Percentiles rank a stretch among this genome's conserved stretches.
phyloP scores from a whole-genome alignment of 2,329 filamentous ascomycete genomes.

The Ascochyta koolunga region DNA sequence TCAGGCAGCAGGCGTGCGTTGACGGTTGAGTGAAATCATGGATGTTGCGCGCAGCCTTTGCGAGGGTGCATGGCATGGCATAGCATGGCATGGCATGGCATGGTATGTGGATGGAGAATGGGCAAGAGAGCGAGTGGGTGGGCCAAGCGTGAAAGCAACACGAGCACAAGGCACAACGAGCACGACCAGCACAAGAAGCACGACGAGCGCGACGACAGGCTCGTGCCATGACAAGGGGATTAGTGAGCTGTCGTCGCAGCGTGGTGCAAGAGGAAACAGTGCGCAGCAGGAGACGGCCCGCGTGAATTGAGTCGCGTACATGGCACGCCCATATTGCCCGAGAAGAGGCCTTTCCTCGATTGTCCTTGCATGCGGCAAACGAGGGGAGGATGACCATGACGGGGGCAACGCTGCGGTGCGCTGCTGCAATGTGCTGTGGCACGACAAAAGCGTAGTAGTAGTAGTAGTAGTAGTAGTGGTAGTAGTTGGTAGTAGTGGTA shows the following conservation, averaged over 20 bases:
- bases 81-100: too few relatives aligned
- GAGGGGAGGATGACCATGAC: neutral
- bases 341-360: conserved; percentile 13
- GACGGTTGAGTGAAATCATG: neutral
- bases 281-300: conserved; percentile 25
- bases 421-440: conserved; percentile 9
- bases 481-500: neutral
- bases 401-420: conserved; percentile 7
- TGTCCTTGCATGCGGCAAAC: conserved; percentile 13
- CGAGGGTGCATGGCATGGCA: conserved; percentile 6
- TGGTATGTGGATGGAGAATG: too few relatives aligned
- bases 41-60: conserved; percentile 1
- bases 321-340: conserved; percentile 27
- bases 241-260: conserved; percentile 20
- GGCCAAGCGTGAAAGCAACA: too few relatives aligned
- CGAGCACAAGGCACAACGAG: too few relatives aligned
- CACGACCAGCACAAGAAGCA: neutral
- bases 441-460: conserved; percentile 2
- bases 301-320: conserved; percentile 19
- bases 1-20: conserved; percentile 31
- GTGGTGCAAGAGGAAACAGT: conserved; percentile 17
- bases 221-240: conserved; percentile 24
- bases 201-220: conserved; percentile 9
- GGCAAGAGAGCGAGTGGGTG: neutral
- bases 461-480: neutral